Percentiles rank a stretch among this genome's conserved stretches.
These are phyloP conservation scores for Niveomyces coronatus DNA, from an alignment of 2,329 filamentous ascomycete species.

Conservation along the genomic window DNA sequence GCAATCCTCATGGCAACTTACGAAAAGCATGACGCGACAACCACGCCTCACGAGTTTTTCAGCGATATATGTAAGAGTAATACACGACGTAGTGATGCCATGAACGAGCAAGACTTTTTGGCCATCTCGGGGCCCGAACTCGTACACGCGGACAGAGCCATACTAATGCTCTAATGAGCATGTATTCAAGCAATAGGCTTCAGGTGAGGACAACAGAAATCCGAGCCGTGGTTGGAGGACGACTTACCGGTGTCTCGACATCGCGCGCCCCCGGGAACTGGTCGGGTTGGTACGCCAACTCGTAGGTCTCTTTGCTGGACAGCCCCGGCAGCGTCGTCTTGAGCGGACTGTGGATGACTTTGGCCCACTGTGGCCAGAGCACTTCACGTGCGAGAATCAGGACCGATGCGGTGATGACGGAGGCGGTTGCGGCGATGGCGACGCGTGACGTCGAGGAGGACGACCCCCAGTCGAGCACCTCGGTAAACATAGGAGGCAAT, in stretches of 20 bases:
- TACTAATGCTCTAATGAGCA: slow-evolving; percentile 34
- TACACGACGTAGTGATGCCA: slow-evolving; percentile 74
- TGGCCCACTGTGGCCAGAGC: slow-evolving; percentile 30
- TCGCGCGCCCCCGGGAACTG: slow-evolving; percentile 63
- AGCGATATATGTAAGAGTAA: slow-evolving; percentile 59
- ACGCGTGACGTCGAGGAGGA: slow-evolving; percentile 23
- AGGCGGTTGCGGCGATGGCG: slow-evolving; percentile 30
- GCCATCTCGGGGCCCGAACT: slow-evolving; percentile 67
- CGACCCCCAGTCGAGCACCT: no score
- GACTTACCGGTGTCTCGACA: slow-evolving; percentile 52
- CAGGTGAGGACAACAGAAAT: not conserved
- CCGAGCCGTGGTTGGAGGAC: no score
- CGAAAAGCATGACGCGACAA: slow-evolving; percentile 73
- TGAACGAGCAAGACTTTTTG: slow-evolving; percentile 69
- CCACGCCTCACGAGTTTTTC: slow-evolving; percentile 55
- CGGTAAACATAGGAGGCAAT: not conserved
- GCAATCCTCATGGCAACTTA: slow-evolving; percentile 20
- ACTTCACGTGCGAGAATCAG: slow-evolving; percentile 19
- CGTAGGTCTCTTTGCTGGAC: slow-evolving; percentile 25
- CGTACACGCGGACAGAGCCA: slow-evolving; percentile 67
- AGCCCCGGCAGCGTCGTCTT: slow-evolving; percentile 28
- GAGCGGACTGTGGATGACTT: slow-evolving; percentile 34
- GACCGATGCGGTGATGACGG: slow-evolving; percentile 19
- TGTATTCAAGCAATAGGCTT: not conserved
- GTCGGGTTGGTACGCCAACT: slow-evolving; percentile 52